Percentiles rank a stretch among this genome's conserved stretches.
phyloP scores from a whole-genome alignment of 2,329 filamentous ascomycete species.

The Talaromyces sp. region DNA sequence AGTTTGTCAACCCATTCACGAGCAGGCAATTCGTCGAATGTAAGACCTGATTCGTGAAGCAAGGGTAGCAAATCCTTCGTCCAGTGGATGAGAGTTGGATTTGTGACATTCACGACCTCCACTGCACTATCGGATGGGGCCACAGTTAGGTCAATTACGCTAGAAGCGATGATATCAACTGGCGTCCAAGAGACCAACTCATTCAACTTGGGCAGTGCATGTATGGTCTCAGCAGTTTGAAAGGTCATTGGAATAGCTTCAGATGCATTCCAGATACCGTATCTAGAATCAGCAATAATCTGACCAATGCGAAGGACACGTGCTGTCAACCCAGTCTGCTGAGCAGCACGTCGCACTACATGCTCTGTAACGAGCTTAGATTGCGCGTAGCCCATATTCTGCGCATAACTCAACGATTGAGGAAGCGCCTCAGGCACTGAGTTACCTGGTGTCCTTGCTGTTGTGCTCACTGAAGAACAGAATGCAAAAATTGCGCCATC shows the following conservation, averaged over 20 bases:
- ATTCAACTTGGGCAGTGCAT: not conserved
- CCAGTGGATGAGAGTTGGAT: slow-evolving; percentile 44
- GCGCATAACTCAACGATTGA: not conserved
- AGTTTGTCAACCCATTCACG: slow-evolving; percentile 36
- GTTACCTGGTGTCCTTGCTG: slow-evolving; percentile 30
- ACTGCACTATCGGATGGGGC: slow-evolving; percentile 19
- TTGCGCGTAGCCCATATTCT: not conserved
- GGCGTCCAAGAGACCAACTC: not conserved
- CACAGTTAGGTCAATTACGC: slow-evolving; percentile 22
- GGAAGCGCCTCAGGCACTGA: slow-evolving; percentile 33
- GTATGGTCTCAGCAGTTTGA: slow-evolving; percentile 27
- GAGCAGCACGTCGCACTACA: slow-evolving; percentile 35
- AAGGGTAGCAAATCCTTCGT: slow-evolving; percentile 51
- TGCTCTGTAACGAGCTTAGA: slow-evolving; percentile 11
- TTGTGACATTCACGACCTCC: slow-evolving; percentile 46
- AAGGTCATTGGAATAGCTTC: slow-evolving; percentile 55
- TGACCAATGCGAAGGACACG: slow-evolving; percentile 50
- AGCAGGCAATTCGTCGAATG: slow-evolving; percentile 25
- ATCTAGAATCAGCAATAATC: slow-evolving; percentile 46
- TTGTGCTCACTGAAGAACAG: slow-evolving; percentile 50
- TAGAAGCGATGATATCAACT: not conserved
- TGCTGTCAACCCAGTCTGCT: slow-evolving; percentile 29
- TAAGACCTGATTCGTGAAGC: slow-evolving; percentile 46
- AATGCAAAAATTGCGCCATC: slow-evolving; percentile 46
- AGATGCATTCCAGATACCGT: slow-evolving; percentile 51